Conservation (phyloP, 495 filamentous ascomycete species). For the Aspergillus ostianus region DNA sequence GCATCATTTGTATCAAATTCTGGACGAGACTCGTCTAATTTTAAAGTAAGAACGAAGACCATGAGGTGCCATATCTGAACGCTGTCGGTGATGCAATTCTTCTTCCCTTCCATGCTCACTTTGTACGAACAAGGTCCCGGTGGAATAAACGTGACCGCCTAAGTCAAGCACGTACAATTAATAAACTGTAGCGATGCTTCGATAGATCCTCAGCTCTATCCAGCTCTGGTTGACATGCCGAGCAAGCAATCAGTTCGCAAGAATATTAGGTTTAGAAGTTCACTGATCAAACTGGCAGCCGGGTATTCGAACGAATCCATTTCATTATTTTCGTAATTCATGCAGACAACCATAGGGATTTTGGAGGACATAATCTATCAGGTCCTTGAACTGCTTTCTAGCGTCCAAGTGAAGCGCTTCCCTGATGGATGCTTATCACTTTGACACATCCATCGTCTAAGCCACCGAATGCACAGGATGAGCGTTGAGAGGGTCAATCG, state of each 20-base stretch:
- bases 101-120: neutral
- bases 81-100: neutral
- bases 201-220: neutral
- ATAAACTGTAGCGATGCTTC: neutral
- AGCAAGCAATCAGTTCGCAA: neutral
- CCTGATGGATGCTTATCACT: neutral
- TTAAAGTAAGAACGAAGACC: neutral
- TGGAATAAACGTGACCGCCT: neutral
- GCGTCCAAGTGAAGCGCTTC: neutral
- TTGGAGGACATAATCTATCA: neutral
- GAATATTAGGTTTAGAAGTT: neutral
- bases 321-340: conserved; percentile 2
- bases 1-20: neutral
- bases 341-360: neutral
- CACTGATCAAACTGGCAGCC: neutral
- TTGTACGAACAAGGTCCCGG: neutral
- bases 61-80: neutral
- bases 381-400: neutral
- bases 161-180: neutral
- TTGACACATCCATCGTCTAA: neutral
- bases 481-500: neutral
- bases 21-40: neutral
- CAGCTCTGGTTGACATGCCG: neutral
- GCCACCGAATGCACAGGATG: neutral
- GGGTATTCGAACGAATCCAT: conserved; percentile 4